phyloP scores from a whole-genome alignment of 2,329 filamentous ascomycete genomes.

The Penicillium brevicompactum region DNA sequence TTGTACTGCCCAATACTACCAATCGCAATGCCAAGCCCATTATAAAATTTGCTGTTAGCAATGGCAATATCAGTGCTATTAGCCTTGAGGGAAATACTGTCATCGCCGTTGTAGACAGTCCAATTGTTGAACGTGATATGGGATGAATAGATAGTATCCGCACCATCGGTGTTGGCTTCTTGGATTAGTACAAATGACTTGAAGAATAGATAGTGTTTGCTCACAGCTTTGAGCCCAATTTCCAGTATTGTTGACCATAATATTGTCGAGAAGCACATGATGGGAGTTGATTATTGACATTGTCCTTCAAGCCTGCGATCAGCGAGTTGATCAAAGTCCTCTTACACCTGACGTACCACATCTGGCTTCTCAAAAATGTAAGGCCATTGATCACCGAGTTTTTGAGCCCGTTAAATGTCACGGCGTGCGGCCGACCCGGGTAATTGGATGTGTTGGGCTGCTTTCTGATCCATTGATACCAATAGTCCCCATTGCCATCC shows the following conservation, averaged over 20 bases:
- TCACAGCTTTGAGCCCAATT: constrained; percentile 18
- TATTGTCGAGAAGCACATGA: constrained; percentile 52
- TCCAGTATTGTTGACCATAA: constrained; percentile 54
- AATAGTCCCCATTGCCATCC: constrained; percentile 49
- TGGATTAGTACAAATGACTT: background rate
- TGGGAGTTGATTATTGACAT: constrained; percentile 56
- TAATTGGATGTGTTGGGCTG: constrained; percentile 30
- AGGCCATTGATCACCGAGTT: constrained; percentile 24
- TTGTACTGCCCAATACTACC: constrained; percentile 61
- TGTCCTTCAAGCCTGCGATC: constrained; percentile 34
- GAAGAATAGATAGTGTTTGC: background rate
- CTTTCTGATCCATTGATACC: constrained; percentile 38
- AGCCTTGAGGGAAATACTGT: constrained; percentile 57
- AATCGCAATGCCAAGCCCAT: constrained; percentile 57
- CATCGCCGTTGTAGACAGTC: constrained; percentile 56
- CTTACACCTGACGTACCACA: constrained; percentile 49
- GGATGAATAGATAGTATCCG: constrained; percentile 57
- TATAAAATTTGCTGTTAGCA: constrained; percentile 52
- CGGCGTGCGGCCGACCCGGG: constrained; percentile 30
- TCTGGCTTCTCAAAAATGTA: constrained; percentile 55
- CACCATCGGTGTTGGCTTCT: constrained; percentile 50
- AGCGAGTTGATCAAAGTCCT: background rate
- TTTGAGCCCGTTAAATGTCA: constrained; percentile 25
- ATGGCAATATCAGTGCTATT: constrained; percentile 60
- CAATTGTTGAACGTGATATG: constrained; percentile 56